phyloP scores from a whole-genome alignment of 164 flowering plant species.

The Chloranthus sessilifolius region DNA sequence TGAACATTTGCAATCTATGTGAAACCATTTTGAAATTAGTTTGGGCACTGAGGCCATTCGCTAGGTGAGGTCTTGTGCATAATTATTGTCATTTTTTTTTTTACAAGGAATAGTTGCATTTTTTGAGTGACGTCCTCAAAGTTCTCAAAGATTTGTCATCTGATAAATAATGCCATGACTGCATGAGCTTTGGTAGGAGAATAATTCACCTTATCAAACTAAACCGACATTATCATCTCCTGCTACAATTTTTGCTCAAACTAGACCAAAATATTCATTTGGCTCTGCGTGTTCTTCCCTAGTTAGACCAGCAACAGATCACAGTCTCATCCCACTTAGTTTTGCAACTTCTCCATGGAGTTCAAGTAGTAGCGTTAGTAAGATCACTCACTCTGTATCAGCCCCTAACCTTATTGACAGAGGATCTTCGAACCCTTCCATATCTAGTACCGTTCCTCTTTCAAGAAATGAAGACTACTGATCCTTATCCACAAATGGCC shows the following conservation, averaged over 20 bases:
- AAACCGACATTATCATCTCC: no score
- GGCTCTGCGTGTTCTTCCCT: constrained; percentile 29
- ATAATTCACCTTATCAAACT: no score
- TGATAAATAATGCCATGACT: no score
- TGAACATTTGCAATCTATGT: no score
- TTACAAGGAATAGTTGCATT: no score
- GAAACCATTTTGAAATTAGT: no score
- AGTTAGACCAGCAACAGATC: constrained; percentile 12
- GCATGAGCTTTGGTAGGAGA: no score
- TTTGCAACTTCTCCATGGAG: constrained; percentile 26
- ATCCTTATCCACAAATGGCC: constrained; percentile 21
- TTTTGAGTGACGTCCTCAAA: no score
- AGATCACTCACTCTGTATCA: constrained; percentile 46
- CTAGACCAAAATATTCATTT: constrained; percentile 15
- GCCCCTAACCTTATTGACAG: constrained; percentile 43
- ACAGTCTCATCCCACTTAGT: constrained; percentile 24
- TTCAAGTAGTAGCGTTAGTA: constrained; percentile 17
- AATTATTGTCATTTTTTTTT: no score
- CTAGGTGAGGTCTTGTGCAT: no score
- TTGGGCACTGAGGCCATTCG: no score
- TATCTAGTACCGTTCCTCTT: constrained; percentile 56
- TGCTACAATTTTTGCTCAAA: constrained; percentile 13
- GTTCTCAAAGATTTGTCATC: no score
- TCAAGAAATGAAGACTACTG: constrained; percentile 30
- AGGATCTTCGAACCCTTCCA: constrained; percentile 29